Base-by-base conservation (phyloP, 2,329 filamentous ascomycete species). In the Pestalotiopsis sp. region DNA sequence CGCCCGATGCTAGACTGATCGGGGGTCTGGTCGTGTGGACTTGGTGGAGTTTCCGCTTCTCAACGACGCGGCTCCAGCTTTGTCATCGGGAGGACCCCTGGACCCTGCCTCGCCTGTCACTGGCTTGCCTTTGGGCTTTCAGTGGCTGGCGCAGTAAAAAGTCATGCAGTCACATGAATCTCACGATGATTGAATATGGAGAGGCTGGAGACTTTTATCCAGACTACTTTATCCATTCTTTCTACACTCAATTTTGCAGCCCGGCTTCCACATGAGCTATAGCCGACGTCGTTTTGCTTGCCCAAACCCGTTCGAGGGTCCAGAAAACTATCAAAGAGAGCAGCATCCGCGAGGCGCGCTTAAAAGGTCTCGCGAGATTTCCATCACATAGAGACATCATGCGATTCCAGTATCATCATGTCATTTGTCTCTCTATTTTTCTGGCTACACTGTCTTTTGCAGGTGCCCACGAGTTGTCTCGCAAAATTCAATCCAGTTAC, bases 21-120 rank as follows among this genome's bases (percentile, higher is more conserved):
- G 45, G n/a, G 56, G 68, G 45, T n/a, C 20, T n/a, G 17, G 41
- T 49, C 17, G 45, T 52, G 17, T 17, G 45, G 68, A 67, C 20
- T 57, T 20, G 5, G 27, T 39, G 49, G 64, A 38, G 64, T 20
- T 25, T 38, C 45, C 31, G 56, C 20, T 20, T n/a, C 25, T 57
- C 31, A 38, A 25, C 49, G 14, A n/a, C 14, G 4, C 12, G 31
- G n/a, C 23, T 62, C n/a, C 31, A 27, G 60, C 27, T 49, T n/a
- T 45, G 20, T 64, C 20, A 25, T 20, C 13, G 3, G 17, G 12
- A 31, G 39, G 61, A 71, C 72, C 72, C 70, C 70, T 71, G 65
- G 67, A 67, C 70, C 69, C 69, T 69, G 68, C 66, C 45, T 14
- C 20, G 45, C 41, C 41, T 49, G 41, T 14, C 31, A 36, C 31